Evolutionary conservation across 306 rosid species (phyloP), one percentile per base, ranked within the genome.

Genomic region (Corylus avellana): DNA sequence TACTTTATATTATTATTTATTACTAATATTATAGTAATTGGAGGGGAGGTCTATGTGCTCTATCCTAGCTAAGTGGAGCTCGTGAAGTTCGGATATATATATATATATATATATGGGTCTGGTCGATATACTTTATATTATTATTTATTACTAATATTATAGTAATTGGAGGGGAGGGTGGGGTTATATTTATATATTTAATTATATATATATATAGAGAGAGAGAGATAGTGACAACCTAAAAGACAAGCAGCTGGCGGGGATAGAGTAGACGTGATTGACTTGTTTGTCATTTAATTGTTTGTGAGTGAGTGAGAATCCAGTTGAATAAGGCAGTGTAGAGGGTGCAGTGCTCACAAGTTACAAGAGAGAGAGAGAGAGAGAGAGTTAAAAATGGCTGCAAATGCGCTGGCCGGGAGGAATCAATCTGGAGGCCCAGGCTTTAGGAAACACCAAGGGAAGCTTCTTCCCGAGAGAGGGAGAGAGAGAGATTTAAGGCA

Each of bases 381-480:
- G 32, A 48, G 13, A 47, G 10, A 72, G 72, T 72, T 46, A 72
- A 79, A 79, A 72, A 72, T 71, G 77, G 82, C 77, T 27, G 51
- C 63, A 47, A 72, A 16, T 32, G 50, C 61, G 71, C 54, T 11
- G 77, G 47, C 35, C 3, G 35, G 35, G 3, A 2, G 46, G 7
- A 74, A 68, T 77, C 29, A 56, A 48, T 77, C 46, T 62, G n/a
- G 86, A 50, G 68, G 53, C 64, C 25, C 42, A 79, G 86, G 72
- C 79, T 73, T 25, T 83, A 44, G n/a, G 77, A 72, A 87, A 59
- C 69, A 56, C 32, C 63, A 16, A 8, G 32, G 46, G 89, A 81
- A 87, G 73, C 85, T 81, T 89, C 92, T 85, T 84, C 85, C 35
- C 35, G 35, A 32, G 2, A 32, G 35, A 32, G 35, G 2, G 2